Base-by-base conservation (phyloP, 2,329 filamentous ascomycete species). In the Aspergillus sp. region DNA sequence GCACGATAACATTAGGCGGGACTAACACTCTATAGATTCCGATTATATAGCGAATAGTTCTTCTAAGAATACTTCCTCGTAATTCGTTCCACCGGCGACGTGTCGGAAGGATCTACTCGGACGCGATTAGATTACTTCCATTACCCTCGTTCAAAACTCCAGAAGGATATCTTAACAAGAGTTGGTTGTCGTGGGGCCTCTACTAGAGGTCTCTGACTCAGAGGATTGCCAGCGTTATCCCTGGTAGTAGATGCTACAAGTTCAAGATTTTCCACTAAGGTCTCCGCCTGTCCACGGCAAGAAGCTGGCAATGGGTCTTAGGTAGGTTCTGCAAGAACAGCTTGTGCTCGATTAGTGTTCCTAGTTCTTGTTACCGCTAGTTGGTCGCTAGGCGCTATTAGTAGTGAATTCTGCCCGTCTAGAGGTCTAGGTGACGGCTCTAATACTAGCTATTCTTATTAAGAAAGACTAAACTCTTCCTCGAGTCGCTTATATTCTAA, bases 11-110 rank as follows among this genome's bases (percentile, higher is more conserved):
- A 42, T 33, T 39, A 16, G 26, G 26, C 22, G 13, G 24, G 40
- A 12, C 34, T 36, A 6, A 39, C n/a, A 15, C 24, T 36, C 13
- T 38, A 14, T 13, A 39, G 13, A 28, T 42, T 26, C 15, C 11
- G n/a, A 35, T 40, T 16, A 24, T 43, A 43, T n/a, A 43, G 32
- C 15, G 33, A 40, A 33, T 40, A 39, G 12, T 35, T 22, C 13
- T 43, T 43, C 38, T 14, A 32, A 26, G 28, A 33, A 37, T 43
- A 43, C 24, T 43, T 43, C 16, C 32, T n/a, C 7, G 32, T 26
- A 13, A 38, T 15, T 35, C 26, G 15, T 26, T 40, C 35, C 19
- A 43, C 20, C n/a, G 16, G 31, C 26, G 32, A 40, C 29, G 26
- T 30, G 35, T 43, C 27, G 7, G 24, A 35, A 14, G 26, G 33